Evolutionary conservation across 345 rosid genomes (phyloP), one percentile per base, ranked within the genome.

Genomic region (Salix udensis): DNA sequence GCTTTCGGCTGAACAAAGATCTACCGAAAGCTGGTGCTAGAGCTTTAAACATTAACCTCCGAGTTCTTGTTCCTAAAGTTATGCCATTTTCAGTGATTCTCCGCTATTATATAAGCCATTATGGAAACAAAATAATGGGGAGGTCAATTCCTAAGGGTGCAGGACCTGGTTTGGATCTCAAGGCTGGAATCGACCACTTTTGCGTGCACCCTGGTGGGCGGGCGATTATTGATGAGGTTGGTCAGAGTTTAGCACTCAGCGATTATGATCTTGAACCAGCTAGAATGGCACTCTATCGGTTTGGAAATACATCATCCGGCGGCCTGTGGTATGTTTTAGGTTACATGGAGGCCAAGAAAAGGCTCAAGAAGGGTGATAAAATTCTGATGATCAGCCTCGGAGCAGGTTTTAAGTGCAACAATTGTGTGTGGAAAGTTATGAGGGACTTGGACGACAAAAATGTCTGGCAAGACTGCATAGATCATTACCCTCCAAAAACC

Each of bases 381-480:
- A 65, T 83, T 4, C 28, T 77, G 24, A 80, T 77, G 86, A 71
- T 80, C 42, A 71, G 84, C 48, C 76, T 83, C 26, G 86, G 86
- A 40, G 79, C 81, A 1, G 84, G 86, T 13, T 74, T 83, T 7
- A 75, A 80, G 77, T 83, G 86, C 75, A 83, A 80, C 50, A 80
- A 44, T 24, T 80, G 82, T 67, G 77, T 83, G 48, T 80, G 85
- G 87, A 31, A 77, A 81, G 81, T 78, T 2, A 42, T 76, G 44
- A 73, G 23, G 68, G 30, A 36, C 44, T 3, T 79, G 18, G 71
- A 37, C 0, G 70, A 81, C 53, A 77, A 73, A 7, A 91, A 91
- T 65, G 90, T 89, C 14, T 92, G 97, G 97, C 81, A 73, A 69
- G 87, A 86, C n/a, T 83, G 75, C 75, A 55, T 82, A 2, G 76